These are phyloP conservation scores for Scolecobasidium constrictum DNA, from an alignment of 2,329 filamentous ascomycete genomes.

Conservation along the genomic window DNA sequence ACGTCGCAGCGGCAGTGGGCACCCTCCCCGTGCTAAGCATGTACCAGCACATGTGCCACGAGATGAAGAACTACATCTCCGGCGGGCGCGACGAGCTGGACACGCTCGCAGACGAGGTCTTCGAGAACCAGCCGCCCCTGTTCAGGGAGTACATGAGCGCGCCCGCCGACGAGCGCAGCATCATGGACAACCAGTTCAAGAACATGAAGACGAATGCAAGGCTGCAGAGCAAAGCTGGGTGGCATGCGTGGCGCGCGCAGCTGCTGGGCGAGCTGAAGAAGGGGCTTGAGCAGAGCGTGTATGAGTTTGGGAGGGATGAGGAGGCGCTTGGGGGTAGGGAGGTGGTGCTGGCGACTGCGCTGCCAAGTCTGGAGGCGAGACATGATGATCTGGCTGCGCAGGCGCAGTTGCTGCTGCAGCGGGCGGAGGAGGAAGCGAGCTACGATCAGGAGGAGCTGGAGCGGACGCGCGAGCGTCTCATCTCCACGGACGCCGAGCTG, in stretches of 20 bases:
- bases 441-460: conserved; percentile 74
- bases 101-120: conserved; percentile 81
- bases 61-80: conserved; percentile 93
- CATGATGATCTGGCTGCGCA: conserved; percentile 53
- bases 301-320: conserved; percentile 68
- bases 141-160: conserved; percentile 88
- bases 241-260: conserved; percentile 97
- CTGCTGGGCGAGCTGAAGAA: conserved; percentile 72
- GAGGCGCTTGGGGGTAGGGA: conserved; percentile 56
- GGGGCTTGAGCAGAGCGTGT: conserved; percentile 62
- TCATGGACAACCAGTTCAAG: conserved; percentile 96
- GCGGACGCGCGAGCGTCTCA: conserved; percentile 58
- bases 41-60: conserved; percentile 88
- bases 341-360: conserved; percentile 50
- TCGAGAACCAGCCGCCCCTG: conserved; percentile 79
- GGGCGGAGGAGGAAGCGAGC: conserved; percentile 63
- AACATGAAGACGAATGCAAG: conserved; percentile 92
- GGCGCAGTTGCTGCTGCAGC: conserved; percentile 54
- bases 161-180: conserved; percentile 65
- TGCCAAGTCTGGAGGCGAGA: conserved; percentile 55
- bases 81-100: conserved; percentile 83
- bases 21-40: conserved; percentile 88
- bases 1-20: conserved; percentile 80
- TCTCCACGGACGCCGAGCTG: conserved; percentile 55
- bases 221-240: conserved; percentile 85